phyloP scores from a whole-genome alignment of 176 grass and related monocot genomes.

The Bromus sterilis region DNA sequence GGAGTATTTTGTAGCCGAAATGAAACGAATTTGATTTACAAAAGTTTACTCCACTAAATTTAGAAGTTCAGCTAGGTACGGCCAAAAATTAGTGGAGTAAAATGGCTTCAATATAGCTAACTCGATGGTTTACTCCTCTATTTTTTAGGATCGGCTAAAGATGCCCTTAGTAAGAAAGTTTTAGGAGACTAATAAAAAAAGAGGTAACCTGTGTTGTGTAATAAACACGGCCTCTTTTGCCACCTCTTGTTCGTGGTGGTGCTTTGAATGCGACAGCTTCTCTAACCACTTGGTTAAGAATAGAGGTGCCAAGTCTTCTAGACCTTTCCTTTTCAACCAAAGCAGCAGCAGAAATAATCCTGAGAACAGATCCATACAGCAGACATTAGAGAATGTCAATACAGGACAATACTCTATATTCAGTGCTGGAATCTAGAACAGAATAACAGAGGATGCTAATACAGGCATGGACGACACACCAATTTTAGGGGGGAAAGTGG shows the following conservation, averaged over 20 bases:
- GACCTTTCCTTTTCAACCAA: conserved; percentile 91
- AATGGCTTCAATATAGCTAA: too few species aligned
- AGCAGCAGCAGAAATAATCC: conserved; percentile 72
- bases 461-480: background rate
- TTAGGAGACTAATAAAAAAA: too few species aligned
- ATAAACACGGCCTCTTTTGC: conserved; percentile 74
- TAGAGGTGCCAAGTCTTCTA: conserved; percentile 78
- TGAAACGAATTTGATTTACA: too few species aligned
- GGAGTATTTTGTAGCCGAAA: too few species aligned
- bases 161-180: too few species aligned
- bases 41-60: too few species aligned
- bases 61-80: too few species aligned
- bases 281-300: conserved; percentile 90
- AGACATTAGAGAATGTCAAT: background rate
- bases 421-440: background rate
- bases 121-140: too few species aligned
- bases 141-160: too few species aligned
- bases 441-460: background rate
- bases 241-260: conserved; percentile 84
- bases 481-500: background rate
- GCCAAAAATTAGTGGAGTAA: too few species aligned
- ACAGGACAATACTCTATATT: background rate
- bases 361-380: conserved; percentile 1
- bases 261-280: conserved; percentile 90
- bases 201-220: conserved; percentile 77